Conservation (phyloP, 495 filamentous ascomycete genomes). For the Aspergillus steynii region DNA sequence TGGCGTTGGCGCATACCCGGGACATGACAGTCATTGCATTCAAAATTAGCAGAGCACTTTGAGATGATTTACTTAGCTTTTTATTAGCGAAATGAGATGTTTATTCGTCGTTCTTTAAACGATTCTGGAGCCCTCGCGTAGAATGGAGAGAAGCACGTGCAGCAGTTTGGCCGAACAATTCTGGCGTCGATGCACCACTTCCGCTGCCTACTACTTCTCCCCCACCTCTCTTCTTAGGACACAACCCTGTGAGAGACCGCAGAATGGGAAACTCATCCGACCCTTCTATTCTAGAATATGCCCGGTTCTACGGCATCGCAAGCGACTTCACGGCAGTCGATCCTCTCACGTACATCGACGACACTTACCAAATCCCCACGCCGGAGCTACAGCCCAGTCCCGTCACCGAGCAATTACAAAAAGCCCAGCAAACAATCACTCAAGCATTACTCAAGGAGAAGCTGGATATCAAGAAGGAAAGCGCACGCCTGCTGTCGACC, state of each 20-base stretch:
- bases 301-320: conserved; percentile 40
- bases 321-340: conserved; percentile 25
- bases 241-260: background rate
- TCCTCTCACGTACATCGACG: conserved; percentile 22
- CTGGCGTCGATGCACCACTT: background rate
- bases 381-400: background rate
- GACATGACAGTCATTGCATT: background rate
- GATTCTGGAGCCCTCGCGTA: background rate
- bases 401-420: background rate
- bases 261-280: conserved; percentile 23
- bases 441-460: conserved; percentile 18
- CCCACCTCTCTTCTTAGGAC: background rate
- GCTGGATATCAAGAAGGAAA: conserved; percentile 22
- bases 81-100: background rate
- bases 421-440: conserved; percentile 10
- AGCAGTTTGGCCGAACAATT: background rate
- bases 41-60: background rate
- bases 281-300: conserved; percentile 44
- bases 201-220: background rate
- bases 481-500: conserved; percentile 25
- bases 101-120: background rate
- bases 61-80: background rate
- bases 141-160: background rate
- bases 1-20: conserved; percentile 11
- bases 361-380: background rate